Conservation (phyloP, 257 asterid species). For the Gentiana dahurica region DNA sequence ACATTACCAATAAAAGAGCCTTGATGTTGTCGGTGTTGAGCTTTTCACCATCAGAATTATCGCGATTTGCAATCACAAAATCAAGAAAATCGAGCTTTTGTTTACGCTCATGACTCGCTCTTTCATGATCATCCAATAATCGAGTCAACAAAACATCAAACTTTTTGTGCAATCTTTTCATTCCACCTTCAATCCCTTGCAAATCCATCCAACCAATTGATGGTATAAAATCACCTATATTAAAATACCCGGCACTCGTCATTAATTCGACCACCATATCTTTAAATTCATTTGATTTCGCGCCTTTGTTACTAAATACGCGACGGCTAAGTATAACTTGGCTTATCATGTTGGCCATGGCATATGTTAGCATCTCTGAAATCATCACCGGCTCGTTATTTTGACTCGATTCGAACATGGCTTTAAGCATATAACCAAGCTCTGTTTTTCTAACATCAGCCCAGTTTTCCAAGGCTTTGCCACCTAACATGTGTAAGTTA, state of each 20-base stretch:
- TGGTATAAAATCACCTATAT: conserved; percentile 42
- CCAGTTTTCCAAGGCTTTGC: conserved; percentile 31
- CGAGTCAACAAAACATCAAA: conserved; percentile 28
- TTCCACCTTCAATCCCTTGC: conserved; percentile 35
- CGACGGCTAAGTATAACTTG: conserved; percentile 33
- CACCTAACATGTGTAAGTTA: conserved; percentile 35
- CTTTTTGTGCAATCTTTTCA: conserved; percentile 35
- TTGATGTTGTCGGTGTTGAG: conserved; percentile 31
- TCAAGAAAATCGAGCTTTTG: conserved; percentile 40
- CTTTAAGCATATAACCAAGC: conserved; percentile 30
- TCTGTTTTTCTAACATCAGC: conserved; percentile 20
- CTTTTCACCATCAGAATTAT: conserved; percentile 23
- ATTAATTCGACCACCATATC: conserved; percentile 51
- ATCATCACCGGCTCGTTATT: conserved; percentile 21
- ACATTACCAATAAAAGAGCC: conserved; percentile 33
- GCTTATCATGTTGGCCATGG: conserved; percentile 45
- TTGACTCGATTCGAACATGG: conserved; percentile 16
- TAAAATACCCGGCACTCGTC: conserved; percentile 36
- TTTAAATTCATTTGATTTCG: conserved; percentile 35
- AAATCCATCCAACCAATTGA: conserved; percentile 42
- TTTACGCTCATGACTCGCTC: conserved; percentile 15
- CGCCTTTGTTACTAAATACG: conserved; percentile 24
- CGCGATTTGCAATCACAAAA: conserved; percentile 22
- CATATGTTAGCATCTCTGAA: conserved; percentile 29
- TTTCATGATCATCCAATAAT: conserved; percentile 35